These are phyloP conservation scores for Ammopiptanthus mongolicus DNA, from an alignment of 306 rosid genomes.

Conservation along the genomic window DNA sequence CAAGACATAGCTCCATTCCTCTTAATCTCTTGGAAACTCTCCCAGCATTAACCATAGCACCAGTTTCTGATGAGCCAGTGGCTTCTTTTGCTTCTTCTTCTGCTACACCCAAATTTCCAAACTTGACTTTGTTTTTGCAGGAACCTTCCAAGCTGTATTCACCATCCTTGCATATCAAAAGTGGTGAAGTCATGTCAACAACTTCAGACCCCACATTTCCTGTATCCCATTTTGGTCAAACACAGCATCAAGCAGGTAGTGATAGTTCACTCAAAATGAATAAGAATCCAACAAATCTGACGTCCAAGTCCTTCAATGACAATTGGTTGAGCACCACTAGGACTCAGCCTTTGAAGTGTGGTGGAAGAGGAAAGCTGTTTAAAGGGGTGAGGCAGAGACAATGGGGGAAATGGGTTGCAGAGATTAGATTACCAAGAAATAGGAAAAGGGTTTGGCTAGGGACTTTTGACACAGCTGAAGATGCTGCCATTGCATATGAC, in stretches of 20 bases:
- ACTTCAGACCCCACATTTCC: slow-evolving; percentile 28
- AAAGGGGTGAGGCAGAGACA: slow-evolving; percentile 97
- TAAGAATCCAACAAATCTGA: slow-evolving; percentile 17
- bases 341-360: slow-evolving; percentile 66
- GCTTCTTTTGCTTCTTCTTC: slow-evolving; percentile 36
- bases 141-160: slow-evolving; percentile 38
- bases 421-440: slow-evolving; percentile 85
- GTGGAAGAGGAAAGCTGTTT: slow-evolving; percentile 53
- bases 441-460: slow-evolving; percentile 91
- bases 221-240: slow-evolving; percentile 27
- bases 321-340: slow-evolving; percentile 59
- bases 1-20: slow-evolving; percentile 38
- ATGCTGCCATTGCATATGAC: slow-evolving; percentile 90
- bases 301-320: slow-evolving; percentile 42
- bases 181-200: slow-evolving; percentile 20
- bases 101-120: slow-evolving; percentile 36
- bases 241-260: slow-evolving; percentile 18
- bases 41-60: slow-evolving; percentile 34
- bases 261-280: slow-evolving; percentile 37
- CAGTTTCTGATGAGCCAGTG: slow-evolving; percentile 25
- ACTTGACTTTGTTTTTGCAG: slow-evolving; percentile 59
- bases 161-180: slow-evolving; percentile 19
- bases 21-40: slow-evolving; percentile 65
- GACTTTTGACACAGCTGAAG: slow-evolving; percentile 84
- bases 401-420: slow-evolving; percentile 99